Evolutionary conservation across 768 basidiomycete species (phyloP), one percentile per base, ranked within the genome.

Genomic region (Termitomyces sp.): DNA sequence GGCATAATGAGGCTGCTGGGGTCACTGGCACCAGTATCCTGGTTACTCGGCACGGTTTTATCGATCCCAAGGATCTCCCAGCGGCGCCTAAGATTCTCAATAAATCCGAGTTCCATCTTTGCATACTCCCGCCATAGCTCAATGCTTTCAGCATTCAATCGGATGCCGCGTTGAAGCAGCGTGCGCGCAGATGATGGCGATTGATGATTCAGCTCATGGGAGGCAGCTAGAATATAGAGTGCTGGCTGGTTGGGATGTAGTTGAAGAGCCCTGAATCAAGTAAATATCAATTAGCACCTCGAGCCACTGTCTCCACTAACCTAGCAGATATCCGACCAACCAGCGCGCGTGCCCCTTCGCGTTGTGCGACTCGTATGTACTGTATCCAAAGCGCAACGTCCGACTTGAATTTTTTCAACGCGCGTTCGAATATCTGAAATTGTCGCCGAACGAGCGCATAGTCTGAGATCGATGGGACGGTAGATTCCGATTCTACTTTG

Each of bases 41-140:
- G 42, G 66, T 69, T 54, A 65, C 63, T 71, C 16, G 61, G 68
- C 51, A 74, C 68, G 22, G 62, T 68, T 20, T 61, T 55, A 46
- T 64, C 64, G 53, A 95, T 86, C 8, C 93, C 94, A 20, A 96
- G 75, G 8, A 91, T 75, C 46, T 77, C 83, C 92, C 92, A 94
- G 53, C 94, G 78, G 61, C 90, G 75, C 40, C 90, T 76, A 49
- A 95, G 73, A 14, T 82, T 83, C 73, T 96, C 93, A 8, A 92
- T 76, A 70, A 92, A 96, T 2, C 86, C 85, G 5, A 95, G 73
- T 69, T 98, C 94, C 83, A 97, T 92, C 68, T 86, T 86, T 61
- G 93, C 84, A 68, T 94, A 96, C 70, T 95, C 94, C 22, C 78
- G 77, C 94, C 94, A 98, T 71, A 98, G 76, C 57, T 87, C 85